Evolutionary conservation across 345 rosid genomes (phyloP).

Genomic region (Kernera saxatilis): DNA sequence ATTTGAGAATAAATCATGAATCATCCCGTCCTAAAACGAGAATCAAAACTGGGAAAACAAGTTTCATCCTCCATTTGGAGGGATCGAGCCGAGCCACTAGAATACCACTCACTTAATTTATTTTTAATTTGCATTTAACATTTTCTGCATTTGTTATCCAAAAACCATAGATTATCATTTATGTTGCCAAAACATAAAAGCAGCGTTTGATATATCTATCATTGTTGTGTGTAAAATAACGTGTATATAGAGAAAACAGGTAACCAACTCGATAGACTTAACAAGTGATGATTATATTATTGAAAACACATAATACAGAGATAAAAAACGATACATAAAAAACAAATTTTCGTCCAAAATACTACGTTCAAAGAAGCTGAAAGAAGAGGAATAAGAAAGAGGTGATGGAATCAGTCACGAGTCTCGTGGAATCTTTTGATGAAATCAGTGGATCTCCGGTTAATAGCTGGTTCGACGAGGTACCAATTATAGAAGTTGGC

Average conservation of each 20-base stretch:
- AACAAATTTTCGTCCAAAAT: not conserved
- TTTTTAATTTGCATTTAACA: too few relatives aligned
- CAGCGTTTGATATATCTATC: not conserved
- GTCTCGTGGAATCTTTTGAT: conserved; percentile 39
- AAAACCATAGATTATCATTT: not conserved
- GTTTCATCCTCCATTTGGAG: too few relatives aligned
- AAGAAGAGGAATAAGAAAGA: not conserved
- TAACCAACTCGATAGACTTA: not conserved
- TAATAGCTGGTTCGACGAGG: conserved; percentile 32
- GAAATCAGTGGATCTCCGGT: conserved; percentile 35
- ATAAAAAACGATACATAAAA: not conserved
- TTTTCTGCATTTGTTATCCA: not conserved
- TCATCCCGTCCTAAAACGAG: too few relatives aligned
- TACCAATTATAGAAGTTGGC: conserved; percentile 31
- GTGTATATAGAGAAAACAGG: not conserved
- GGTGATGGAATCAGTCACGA: conserved; percentile 19
- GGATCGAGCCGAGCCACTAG: too few relatives aligned
- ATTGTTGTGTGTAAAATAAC: not conserved
- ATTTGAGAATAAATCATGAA: too few relatives aligned
- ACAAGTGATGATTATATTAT: conserved; percentile 6
- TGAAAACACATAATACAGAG: not conserved
- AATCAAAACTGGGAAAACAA: too few relatives aligned
- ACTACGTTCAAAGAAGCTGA: not conserved
- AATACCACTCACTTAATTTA: too few relatives aligned
- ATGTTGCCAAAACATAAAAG: conserved; percentile 1